These are phyloP conservation scores for Backusella westeae DNA, from an alignment of 192 early-diverging fungal species.

Conservation along the genomic window DNA sequence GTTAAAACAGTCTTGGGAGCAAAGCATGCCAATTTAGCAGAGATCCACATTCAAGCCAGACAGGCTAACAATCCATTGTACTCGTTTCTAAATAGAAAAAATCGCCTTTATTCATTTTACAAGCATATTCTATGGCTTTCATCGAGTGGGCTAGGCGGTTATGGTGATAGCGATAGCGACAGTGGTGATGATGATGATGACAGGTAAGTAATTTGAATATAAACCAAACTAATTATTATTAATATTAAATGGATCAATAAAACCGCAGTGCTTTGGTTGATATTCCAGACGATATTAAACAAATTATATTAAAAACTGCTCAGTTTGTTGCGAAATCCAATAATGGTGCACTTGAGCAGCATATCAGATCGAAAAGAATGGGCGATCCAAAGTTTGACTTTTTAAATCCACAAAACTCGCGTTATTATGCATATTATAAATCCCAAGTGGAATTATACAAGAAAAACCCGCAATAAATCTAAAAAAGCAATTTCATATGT, in stretches of 20 bases:
- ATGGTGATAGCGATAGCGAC: slow-evolving; percentile 33
- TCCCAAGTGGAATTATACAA: slow-evolving; percentile 7
- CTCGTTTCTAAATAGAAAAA: slow-evolving; percentile 60
- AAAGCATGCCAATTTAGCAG: slow-evolving; percentile 45
- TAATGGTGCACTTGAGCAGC: slow-evolving; percentile 32
- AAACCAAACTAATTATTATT: background rate
- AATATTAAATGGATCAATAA: background rate
- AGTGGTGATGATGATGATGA: slow-evolving; percentile 16
- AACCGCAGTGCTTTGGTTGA: background rate
- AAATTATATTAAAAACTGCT: slow-evolving; percentile 43
- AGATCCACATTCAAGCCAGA: slow-evolving; percentile 71
- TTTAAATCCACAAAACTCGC: slow-evolving; percentile 45
- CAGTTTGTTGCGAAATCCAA: slow-evolving; percentile 42
- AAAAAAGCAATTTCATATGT: background rate
- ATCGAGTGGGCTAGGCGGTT: slow-evolving; percentile 57
- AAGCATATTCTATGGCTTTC: slow-evolving; percentile 62
- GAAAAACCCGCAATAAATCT: background rate
- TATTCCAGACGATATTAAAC: background rate
- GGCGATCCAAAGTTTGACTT: slow-evolving; percentile 50
- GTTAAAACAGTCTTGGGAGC: slow-evolving; percentile 53
- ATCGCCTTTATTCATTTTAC: slow-evolving; percentile 69
- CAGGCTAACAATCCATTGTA: slow-evolving; percentile 72
- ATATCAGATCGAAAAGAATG: slow-evolving; percentile 39
- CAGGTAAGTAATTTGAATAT: background rate
- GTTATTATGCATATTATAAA: slow-evolving; percentile 42